A percentile compares a stretch with the other conserved stretches of the same genome.
Evolutionary conservation across 805 yeast species (phyloP).

Genomic region (Priceomyces castillae): DNA sequence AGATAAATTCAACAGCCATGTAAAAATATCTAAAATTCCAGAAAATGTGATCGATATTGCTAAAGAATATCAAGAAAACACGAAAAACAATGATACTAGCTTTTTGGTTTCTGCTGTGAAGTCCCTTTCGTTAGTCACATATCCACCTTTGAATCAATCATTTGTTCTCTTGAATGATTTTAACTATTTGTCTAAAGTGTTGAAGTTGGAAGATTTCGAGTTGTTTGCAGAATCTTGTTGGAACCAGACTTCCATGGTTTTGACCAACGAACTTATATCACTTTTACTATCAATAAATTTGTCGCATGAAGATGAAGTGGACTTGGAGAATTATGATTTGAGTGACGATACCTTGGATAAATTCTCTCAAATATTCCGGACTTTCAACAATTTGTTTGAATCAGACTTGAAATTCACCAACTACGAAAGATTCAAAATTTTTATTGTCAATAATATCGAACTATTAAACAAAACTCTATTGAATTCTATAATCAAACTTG

Average conservation of each 20-base stretch:
- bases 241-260: constrained; percentile 17
- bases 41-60: constrained; percentile 19
- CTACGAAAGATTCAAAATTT: constrained; percentile 22
- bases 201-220: constrained; percentile 12
- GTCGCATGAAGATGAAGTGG: constrained; percentile 10
- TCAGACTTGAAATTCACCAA: constrained; percentile 27
- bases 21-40: constrained; percentile 21
- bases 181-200: constrained; percentile 17
- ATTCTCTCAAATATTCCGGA: constrained; percentile 16
- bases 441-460: constrained; percentile 25
- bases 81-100: constrained; percentile 16
- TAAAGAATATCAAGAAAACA: constrained; percentile 19
- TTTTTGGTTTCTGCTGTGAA: constrained; percentile 26
- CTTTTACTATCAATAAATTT: constrained; percentile 15
- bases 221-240: constrained; percentile 17
- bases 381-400: constrained; percentile 21
- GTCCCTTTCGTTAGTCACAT: constrained; percentile 29
- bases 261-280: constrained; percentile 18
- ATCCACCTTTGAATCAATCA: constrained; percentile 31
- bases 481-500: constrained; percentile 20
- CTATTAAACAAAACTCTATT: constrained; percentile 28
- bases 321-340: constrained; percentile 14
- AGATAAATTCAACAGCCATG: background rate
- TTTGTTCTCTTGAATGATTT: constrained; percentile 38
- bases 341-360: constrained; percentile 20